phyloP scores from a whole-genome alignment of 106 monocot species.

The Hemerocallis citrina region DNA sequence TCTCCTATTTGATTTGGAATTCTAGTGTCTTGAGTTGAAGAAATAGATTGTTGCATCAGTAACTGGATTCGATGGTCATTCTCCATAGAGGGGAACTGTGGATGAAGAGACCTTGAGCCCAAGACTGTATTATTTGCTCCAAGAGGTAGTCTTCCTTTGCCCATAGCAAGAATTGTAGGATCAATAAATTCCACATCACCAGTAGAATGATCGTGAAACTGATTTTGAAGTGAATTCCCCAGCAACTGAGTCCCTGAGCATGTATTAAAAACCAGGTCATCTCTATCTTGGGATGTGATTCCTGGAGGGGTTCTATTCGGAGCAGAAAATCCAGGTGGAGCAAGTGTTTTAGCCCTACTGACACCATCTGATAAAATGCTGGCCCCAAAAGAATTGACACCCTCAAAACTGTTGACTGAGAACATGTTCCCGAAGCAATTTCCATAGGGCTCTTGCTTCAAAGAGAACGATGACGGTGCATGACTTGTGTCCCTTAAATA shows the following conservation, averaged over 20 bases:
- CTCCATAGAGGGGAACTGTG: constrained; percentile 30
- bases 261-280: no score
- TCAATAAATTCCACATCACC: constrained; percentile 72
- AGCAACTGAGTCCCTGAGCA: constrained; percentile 29
- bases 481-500: no score
- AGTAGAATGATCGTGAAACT: constrained; percentile 29
- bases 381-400: no score
- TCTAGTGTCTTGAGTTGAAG: constrained; percentile 31
- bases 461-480: no score
- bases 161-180: constrained; percentile 83
- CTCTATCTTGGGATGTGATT: no score
- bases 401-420: no score
- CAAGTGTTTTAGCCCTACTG: no score
- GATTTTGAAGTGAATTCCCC: constrained; percentile 19
- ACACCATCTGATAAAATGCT: no score
- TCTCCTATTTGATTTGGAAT: constrained; percentile 26
- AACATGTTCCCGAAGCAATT: no score
- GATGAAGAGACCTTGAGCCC: constrained; percentile 28
- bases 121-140: constrained; percentile 26
- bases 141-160: constrained; percentile 46
- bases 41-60: constrained; percentile 47
- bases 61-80: constrained; percentile 55
- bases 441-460: no score
- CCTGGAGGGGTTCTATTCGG: no score
- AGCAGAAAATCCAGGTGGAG: no score